Evolutionary conservation across 2,329 filamentous ascomycete genomes (phyloP).

Genomic region (Aspergillus felis): DNA sequence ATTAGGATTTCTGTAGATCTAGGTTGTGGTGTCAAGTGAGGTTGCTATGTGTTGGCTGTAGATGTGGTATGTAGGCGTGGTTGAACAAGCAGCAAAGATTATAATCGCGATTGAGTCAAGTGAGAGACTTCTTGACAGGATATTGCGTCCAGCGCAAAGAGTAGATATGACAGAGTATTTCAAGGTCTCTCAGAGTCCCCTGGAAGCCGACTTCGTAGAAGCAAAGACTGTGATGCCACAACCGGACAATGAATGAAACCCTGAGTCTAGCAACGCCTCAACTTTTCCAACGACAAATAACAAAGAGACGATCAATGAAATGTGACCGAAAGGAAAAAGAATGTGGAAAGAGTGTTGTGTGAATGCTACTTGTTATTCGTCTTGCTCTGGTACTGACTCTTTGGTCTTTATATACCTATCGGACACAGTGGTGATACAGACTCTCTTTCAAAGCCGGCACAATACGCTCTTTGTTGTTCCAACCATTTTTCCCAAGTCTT

Average conservation of each 20-base stretch:
- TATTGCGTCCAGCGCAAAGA: not conserved
- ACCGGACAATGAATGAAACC: not conserved
- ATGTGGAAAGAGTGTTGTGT: not conserved
- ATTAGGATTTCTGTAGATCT: conserved; percentile 12
- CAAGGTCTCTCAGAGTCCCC: not conserved
- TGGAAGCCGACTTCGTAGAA: not conserved
- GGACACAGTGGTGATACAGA: not conserved
- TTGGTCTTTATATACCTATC: not conserved
- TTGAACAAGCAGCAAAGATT: not conserved
- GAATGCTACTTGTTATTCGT: not conserved
- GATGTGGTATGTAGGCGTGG: not conserved
- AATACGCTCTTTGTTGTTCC: not conserved
- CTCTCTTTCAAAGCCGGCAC: not conserved
- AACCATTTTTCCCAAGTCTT: not conserved
- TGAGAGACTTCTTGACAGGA: not conserved
- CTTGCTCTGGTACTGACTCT: not conserved
- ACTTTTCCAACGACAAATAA: not conserved
- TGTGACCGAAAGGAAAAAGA: not conserved
- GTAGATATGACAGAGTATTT: not conserved
- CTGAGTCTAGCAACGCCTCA: not conserved
- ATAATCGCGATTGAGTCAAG: not conserved
- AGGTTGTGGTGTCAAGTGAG: not conserved
- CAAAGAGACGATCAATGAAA: not conserved
- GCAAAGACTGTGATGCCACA: not conserved
- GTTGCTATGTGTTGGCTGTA: not conserved